These are phyloP conservation scores for Fusarium liriodendri DNA, from an alignment of 2,329 filamentous ascomycete species.

Conservation along the genomic window DNA sequence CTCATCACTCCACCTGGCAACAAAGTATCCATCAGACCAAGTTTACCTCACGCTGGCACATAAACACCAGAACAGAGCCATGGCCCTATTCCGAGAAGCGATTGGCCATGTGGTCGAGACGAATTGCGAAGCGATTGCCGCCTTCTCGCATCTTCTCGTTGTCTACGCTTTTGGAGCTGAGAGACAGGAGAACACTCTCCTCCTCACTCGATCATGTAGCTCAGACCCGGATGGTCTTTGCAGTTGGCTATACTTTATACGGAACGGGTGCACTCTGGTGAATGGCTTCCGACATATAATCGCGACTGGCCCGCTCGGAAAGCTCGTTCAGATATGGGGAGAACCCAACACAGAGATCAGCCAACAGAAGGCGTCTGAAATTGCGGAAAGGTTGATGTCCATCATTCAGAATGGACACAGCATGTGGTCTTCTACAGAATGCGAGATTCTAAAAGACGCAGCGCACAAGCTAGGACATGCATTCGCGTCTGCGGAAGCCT, in stretches of 20 bases:
- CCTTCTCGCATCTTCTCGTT: conserved; percentile 12
- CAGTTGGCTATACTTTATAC: conserved; percentile 21
- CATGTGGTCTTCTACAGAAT: neutral
- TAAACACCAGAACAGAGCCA: conserved; percentile 8
- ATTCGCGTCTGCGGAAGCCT: neutral
- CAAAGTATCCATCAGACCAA: neutral
- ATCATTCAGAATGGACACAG: neutral
- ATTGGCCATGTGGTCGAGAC: neutral
- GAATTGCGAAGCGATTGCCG: conserved; percentile 12
- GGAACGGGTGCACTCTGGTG: conserved; percentile 11
- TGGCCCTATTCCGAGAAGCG: conserved; percentile 9
- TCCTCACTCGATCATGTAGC: neutral
- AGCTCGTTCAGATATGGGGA: conserved; percentile 10
- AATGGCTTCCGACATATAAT: conserved; percentile 8
- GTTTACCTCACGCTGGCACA: neutral
- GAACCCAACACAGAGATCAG: neutral
- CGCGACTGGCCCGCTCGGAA: neutral
- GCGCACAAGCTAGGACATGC: neutral
- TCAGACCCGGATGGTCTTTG: neutral
- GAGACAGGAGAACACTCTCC: neutral
- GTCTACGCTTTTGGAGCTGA: conserved; percentile 14
- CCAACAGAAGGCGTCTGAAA: neutral
- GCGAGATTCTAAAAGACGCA: neutral
- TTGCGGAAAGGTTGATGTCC: neutral
- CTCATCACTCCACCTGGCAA: conserved; percentile 17